Percentiles rank a stretch among this genome's conserved stretches.
Conservation (phyloP, 2,329 filamentous ascomycete species). For the Penicillium crustosum region DNA sequence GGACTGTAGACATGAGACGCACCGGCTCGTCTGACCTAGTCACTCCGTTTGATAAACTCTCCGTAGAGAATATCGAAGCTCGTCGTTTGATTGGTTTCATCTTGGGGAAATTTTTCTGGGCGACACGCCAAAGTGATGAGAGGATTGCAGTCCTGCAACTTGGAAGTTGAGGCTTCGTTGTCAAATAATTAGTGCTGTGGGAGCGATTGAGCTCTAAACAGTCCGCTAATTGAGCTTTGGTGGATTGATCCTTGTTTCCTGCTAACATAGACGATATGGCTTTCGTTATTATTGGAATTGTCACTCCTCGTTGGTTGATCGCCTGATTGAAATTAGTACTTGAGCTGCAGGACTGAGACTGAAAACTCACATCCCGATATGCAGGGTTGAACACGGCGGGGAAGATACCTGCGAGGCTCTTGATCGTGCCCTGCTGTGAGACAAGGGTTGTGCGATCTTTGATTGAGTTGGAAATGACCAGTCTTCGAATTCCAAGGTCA, state of each 20-base stretch:
- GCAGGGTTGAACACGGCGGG: slow-evolving; percentile 33
- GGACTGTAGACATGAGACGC: not conserved
- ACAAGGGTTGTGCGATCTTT: slow-evolving; percentile 5
- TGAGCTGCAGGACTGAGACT: not conserved
- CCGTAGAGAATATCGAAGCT: not conserved
- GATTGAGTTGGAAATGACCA: slow-evolving; percentile 15
- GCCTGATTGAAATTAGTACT: slow-evolving; percentile 25
- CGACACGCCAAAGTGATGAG: slow-evolving; percentile 34
- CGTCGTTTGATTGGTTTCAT: slow-evolving; percentile 10
- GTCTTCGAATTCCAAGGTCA: slow-evolving; percentile 25
- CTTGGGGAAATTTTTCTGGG: slow-evolving; percentile 29
- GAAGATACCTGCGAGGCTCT: slow-evolving; percentile 25
- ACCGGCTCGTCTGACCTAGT: not conserved
- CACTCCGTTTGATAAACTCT: not conserved
- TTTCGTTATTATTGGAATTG: slow-evolving; percentile 38
- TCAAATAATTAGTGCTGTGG: not conserved
- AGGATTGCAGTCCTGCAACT: slow-evolving; percentile 25
- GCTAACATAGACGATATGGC: slow-evolving; percentile 35
- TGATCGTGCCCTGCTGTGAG: slow-evolving; percentile 5
- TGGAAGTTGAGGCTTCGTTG: not conserved
- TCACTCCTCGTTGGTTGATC: slow-evolving; percentile 36
- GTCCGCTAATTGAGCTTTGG: slow-evolving; percentile 16
- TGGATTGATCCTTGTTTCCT: slow-evolving; percentile 14
- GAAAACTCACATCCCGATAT: slow-evolving; percentile 32
- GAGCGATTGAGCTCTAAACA: slow-evolving; percentile 5